These are phyloP conservation scores for Trifolium fragiferum DNA, from an alignment of 306 rosid genomes.

Conservation along the genomic window DNA sequence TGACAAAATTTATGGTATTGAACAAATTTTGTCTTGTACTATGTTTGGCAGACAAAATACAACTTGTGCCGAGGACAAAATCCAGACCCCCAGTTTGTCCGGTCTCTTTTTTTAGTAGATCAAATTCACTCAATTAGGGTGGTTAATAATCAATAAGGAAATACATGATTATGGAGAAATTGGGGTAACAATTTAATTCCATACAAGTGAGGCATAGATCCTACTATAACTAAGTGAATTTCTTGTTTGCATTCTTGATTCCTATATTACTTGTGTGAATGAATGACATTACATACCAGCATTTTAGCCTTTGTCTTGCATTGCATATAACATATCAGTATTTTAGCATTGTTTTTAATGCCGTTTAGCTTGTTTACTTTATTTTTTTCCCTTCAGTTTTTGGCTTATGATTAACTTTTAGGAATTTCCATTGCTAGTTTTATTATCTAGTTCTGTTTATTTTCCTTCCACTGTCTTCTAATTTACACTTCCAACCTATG, in stretches of 20 bases:
- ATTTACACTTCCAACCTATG: not conserved
- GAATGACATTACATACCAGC: not conserved
- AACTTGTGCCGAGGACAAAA: no score
- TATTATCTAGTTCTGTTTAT: not conserved
- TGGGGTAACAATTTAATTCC: not conserved
- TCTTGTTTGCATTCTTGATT: not conserved
- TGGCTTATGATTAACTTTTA: not conserved
- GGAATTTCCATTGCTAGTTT: not conserved
- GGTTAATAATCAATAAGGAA: not conserved
- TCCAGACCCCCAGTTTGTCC: no score
- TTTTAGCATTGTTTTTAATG: not conserved
- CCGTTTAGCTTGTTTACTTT: not conserved
- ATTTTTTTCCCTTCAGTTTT: not conserved
- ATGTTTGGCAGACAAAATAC: no score
- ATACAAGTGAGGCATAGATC: not conserved
- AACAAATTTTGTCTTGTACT: no score
- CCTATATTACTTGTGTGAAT: not conserved
- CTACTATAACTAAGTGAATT: not conserved
- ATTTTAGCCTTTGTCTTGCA: no score
- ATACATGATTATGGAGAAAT: not conserved
- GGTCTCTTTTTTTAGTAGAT: no score
- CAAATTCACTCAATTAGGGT: not conserved
- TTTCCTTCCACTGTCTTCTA: not conserved
- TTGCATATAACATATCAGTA: no score
- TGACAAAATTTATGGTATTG: no score